Evolutionary conservation across 75 land plant genomes (phyloP), one percentile per base, ranked within the genome.

Genomic region (Pinus taeda): DNA sequence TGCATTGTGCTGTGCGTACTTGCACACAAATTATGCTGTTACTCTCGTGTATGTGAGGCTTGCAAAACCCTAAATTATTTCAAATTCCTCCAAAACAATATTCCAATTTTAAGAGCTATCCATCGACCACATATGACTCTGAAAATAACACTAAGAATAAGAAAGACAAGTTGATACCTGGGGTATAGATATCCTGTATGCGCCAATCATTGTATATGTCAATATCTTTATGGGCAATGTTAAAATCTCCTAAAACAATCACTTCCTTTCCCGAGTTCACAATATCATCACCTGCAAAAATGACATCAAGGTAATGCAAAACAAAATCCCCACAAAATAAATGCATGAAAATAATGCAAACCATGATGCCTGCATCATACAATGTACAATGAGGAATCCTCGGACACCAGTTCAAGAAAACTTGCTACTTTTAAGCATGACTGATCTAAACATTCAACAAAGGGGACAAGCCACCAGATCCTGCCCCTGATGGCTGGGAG

Each of bases 181-280:
- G 55, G 36, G 78, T 57, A 72, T 84, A 84, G 26, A 69, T 39
- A 26, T 81, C 83, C 65, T 58, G 78, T 21, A 84, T 66, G 57
- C 77, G 73, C 86, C 86, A 84, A 45, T 74, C 73, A 39, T 57
- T 58, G 53, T 81, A 79, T 18, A 84, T 84, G 59, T 84, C 86
- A 42, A 83, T 63, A 57, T 73, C 83, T 67, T 75, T 81, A 78
- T 84, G 83, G 56, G 83, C 79, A 59, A 84, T 61, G 57, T 84
- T 84, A 49, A 84, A 84, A 72, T 84, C 86, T 21, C 86, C 86
- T 26, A 84, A 79, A n/a, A 84, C 29, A 57, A 84, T 57, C 4
- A 84, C 78, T 73, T 84, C 79, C 75, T 70, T 84, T 57, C 86
- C 86, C n/a, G 84, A 73, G 58, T 73, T 60, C 36, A 84, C 65